These are phyloP conservation scores for Verticillium nonalfalfae DNA, from an alignment of 2,329 filamentous ascomycete genomes.

Conservation along the genomic window DNA sequence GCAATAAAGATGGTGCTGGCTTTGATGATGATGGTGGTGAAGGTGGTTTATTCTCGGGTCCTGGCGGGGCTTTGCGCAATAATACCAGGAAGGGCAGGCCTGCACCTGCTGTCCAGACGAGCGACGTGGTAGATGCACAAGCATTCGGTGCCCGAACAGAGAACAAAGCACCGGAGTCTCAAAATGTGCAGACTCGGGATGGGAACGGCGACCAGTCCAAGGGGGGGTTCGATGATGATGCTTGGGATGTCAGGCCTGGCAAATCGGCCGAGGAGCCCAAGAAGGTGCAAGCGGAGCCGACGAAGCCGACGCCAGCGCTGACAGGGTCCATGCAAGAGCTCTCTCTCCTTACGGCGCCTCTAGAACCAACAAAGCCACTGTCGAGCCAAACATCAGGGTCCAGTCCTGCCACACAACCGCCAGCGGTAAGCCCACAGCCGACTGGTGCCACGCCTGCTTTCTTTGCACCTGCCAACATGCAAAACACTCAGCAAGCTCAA, in stretches of 20 bases:
- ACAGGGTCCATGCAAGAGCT: conserved; percentile 62
- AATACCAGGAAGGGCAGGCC: conserved; percentile 92
- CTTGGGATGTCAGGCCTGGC: conserved; percentile 90
- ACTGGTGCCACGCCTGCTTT: conserved; percentile 53
- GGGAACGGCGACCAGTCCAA: neutral
- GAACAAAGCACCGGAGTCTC: conserved; percentile 17
- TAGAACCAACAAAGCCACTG: conserved; percentile 42
- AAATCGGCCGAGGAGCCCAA: conserved; percentile 41
- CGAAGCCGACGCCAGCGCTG: conserved; percentile 36
- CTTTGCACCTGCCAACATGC: conserved; percentile 30
- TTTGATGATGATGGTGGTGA: conserved; percentile 51
- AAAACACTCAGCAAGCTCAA: neutral
- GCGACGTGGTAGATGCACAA: conserved; percentile 80
- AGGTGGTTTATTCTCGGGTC: conserved; percentile 80
- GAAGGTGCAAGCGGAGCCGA: conserved; percentile 19
- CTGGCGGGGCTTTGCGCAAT: conserved; percentile 84
- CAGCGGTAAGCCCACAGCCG: conserved; percentile 33
- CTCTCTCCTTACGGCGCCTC: conserved; percentile 44
- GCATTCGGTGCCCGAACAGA: conserved; percentile 65
- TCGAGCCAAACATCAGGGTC: conserved; percentile 19
- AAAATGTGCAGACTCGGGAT: neutral
- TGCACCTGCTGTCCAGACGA: conserved; percentile 77
- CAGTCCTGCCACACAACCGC: conserved; percentile 13
- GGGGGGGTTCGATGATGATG: conserved; percentile 84
- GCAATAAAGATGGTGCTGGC: conserved; percentile 50